phyloP scores from a whole-genome alignment of 163 green algal species.

The Scenedesmus sp. region DNA sequence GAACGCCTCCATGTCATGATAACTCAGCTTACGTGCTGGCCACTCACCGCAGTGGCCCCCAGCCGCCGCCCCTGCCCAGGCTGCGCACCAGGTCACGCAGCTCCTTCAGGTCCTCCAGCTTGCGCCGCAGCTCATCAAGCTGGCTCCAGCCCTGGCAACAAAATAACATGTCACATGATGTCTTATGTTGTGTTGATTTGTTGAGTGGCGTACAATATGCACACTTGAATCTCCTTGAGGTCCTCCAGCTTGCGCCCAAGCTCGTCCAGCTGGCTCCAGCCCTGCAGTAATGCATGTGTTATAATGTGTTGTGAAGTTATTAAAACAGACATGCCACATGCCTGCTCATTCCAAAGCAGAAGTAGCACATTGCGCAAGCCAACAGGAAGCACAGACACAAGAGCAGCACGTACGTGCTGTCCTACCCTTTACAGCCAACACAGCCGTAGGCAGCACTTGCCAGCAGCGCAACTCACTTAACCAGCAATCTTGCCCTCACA shows the following conservation, averaged over 20 bases:
- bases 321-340: too few species aligned
- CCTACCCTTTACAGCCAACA: background rate
- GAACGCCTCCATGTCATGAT: background rate
- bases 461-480: too few species aligned
- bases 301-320: too few species aligned
- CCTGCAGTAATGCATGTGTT: slow-evolving; percentile 26
- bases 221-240: slow-evolving; percentile 79
- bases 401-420: background rate
- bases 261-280: slow-evolving; percentile 86
- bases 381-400: background rate
- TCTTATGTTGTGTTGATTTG: background rate
- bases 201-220: slow-evolving; percentile 71
- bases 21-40: background rate
- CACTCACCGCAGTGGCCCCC: slow-evolving; percentile 68
- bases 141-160: slow-evolving; percentile 78
- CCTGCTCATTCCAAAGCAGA: too few species aligned
- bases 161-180: background rate
- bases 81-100: slow-evolving; percentile 89
- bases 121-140: slow-evolving; percentile 82
- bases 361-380: too few species aligned
- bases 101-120: slow-evolving; percentile 86
- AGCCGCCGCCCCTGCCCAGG: slow-evolving; percentile 85
- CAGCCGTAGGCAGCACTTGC: background rate
- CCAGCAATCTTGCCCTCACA: background rate
- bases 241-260: slow-evolving; percentile 83